Percentiles rank a stretch among this genome's conserved stretches.
Evolutionary conservation across 345 rosid genomes (phyloP).

Genomic region (Lepidium aucheri): DNA sequence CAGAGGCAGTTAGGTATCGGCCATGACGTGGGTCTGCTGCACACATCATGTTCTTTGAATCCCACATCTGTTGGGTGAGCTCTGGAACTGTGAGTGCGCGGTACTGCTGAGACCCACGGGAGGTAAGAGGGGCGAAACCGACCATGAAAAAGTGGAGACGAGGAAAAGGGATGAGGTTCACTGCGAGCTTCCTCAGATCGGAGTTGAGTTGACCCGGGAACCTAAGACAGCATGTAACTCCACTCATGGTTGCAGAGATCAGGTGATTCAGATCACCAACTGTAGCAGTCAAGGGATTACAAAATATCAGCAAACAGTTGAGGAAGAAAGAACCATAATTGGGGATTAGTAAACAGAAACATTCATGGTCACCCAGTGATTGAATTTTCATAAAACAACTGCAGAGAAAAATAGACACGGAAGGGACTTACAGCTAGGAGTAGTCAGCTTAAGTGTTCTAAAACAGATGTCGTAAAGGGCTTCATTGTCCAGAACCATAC

Average conservation of each 20-base stretch:
- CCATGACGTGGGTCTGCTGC: slow-evolving; percentile 77
- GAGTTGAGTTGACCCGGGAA: slow-evolving; percentile 84
- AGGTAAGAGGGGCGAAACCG: slow-evolving; percentile 66
- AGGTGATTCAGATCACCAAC: slow-evolving; percentile 78
- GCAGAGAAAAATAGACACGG: background rate
- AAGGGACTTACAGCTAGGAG: slow-evolving; percentile 64
- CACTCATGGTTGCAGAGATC: slow-evolving; percentile 79
- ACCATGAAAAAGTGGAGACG: slow-evolving; percentile 82
- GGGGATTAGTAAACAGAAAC: background rate
- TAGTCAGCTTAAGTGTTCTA: slow-evolving; percentile 76
- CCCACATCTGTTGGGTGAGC: slow-evolving; percentile 89
- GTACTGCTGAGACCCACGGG: slow-evolving; percentile 74
- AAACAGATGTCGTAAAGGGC: slow-evolving; percentile 81
- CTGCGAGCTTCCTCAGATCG: slow-evolving; percentile 76
- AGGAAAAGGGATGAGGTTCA: slow-evolving; percentile 71
- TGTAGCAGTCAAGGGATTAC: slow-evolving; percentile 18
- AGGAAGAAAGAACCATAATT: background rate
- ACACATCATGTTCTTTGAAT: slow-evolving; percentile 79
- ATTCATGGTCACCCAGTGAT: background rate
- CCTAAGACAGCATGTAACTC: slow-evolving; percentile 75
- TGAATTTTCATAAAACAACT: background rate
- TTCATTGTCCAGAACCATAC: slow-evolving; percentile 79
- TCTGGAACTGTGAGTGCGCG: slow-evolving; percentile 68
- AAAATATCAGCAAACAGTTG: background rate
- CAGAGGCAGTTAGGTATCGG: slow-evolving; percentile 64